Percentiles rank a stretch among this genome's conserved stretches.
phyloP scores from a whole-genome alignment of 2,329 filamentous ascomycete species.

The Diaporthe australafricana region DNA sequence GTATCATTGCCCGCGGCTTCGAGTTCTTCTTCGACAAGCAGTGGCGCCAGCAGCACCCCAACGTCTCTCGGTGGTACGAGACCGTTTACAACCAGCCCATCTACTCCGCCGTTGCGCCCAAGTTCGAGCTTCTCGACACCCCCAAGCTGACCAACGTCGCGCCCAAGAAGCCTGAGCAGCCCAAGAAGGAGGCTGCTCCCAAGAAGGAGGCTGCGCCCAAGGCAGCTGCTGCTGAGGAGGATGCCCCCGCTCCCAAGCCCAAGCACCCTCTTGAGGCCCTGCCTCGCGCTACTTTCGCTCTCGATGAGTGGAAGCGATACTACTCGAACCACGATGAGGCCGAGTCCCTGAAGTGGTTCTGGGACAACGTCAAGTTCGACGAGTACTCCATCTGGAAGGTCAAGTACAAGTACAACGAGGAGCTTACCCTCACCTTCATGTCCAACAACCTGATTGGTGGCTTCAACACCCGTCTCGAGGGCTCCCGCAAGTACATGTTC shows the following conservation, averaged over 20 bases:
- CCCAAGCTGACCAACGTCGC: conserved; percentile 76
- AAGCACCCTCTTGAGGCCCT: conserved; percentile 96
- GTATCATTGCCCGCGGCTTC: conserved; percentile 88
- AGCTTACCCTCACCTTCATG: conserved; percentile 99
- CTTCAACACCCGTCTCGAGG: conserved; percentile 98
- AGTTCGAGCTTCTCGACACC: conserved; percentile 84
- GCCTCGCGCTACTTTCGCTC: conserved; percentile 80
- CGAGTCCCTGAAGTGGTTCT: conserved; percentile 95
- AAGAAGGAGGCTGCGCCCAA: conserved; percentile 53
- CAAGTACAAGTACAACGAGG: conserved; percentile 99
- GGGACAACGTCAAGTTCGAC: conserved; percentile 92
- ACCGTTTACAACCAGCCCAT: conserved; percentile 93
- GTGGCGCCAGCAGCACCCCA: conserved; percentile 86
- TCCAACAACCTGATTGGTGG: conserved; percentile 98
- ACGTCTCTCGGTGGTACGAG: conserved; percentile 92
- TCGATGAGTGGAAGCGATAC: conserved; percentile 98
- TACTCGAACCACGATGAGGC: conserved; percentile 96
- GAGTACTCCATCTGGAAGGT: conserved; percentile 97
- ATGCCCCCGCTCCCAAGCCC: conserved; percentile 80
- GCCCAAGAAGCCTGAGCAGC: conserved; percentile 83
- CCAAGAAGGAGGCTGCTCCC: conserved; percentile 69
- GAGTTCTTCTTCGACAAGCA: conserved; percentile 93
- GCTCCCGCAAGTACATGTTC: conserved; percentile 97
- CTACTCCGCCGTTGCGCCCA: conserved; percentile 83
- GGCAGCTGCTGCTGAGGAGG: conserved; percentile 58